Evolutionary conservation across 345 rosid species (phyloP).

Genomic region (Balakata baccata): DNA sequence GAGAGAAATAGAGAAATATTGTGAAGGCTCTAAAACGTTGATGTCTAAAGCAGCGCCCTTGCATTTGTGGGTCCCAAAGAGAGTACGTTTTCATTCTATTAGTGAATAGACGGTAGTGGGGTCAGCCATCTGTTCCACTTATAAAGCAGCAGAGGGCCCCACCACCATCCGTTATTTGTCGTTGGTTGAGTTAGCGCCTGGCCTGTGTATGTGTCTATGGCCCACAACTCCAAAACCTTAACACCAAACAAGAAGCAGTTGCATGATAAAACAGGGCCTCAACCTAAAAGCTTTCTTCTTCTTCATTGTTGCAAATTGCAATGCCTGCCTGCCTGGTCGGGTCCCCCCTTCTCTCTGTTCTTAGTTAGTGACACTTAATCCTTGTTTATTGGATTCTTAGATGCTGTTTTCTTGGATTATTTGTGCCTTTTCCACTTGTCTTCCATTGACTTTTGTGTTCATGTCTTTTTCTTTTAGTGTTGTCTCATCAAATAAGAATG

Average conservation of each 20-base stretch:
- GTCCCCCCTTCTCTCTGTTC: background rate
- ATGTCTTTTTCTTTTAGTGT: no score
- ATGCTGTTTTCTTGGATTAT: background rate
- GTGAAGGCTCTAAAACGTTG: no score
- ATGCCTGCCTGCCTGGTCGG: background rate
- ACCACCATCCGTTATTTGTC: constrained; percentile 21
- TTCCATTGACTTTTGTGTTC: no score
- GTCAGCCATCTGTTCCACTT: background rate
- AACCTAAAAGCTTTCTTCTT: background rate
- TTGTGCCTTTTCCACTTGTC: background rate
- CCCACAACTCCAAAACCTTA: constrained; percentile 10
- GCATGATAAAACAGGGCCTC: background rate
- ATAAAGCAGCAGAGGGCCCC: background rate
- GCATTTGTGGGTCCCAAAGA: constrained; percentile 5
- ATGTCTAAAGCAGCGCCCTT: background rate
- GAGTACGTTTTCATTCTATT: constrained; percentile 15
- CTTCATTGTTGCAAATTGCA: background rate
- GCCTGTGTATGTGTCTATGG: background rate
- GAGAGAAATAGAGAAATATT: no score
- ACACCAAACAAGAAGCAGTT: constrained; percentile 12
- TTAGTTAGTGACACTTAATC: background rate
- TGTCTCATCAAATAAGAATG: no score
- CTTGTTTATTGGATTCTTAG: background rate
- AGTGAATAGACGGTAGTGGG: constrained; percentile 19
- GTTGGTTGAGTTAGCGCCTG: constrained; percentile 28